Base-by-base conservation (phyloP, 768 basidiomycete genomes). In the Russula dissimulans region DNA sequence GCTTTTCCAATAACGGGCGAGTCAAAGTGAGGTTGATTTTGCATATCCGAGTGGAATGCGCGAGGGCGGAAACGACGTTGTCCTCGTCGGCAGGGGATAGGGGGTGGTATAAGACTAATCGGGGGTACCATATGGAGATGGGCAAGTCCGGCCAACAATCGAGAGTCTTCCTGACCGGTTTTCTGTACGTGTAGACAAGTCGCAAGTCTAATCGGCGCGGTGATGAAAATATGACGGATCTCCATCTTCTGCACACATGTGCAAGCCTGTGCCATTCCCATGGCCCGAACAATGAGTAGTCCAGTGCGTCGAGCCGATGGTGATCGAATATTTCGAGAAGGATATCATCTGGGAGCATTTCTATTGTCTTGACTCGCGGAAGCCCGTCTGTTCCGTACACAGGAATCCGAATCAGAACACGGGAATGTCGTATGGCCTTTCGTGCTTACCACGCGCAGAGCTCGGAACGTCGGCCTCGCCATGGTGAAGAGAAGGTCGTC, bases 251-350 rank as follows among this genome's bases (percentile, higher is more conserved):
- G 41, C 56, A 62, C 5, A 62, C 61, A 46, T 62, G 61, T 6
- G 56, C 51, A 4, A 62, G 55, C 14, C 61, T 43, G 34, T 62
- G 61, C 61, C 61, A 62, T 54, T 57, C 45, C 61, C 61, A 62
- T 53, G 60, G 49, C 0, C 4, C 60, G 9, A 46, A 51, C n/a
- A 50, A 29, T 14, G 56, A 42, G 45, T 52, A 53, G 32, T 57
- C 51, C 14, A 29, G 18, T 1, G 61, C 50, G 2, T 32, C 45
- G 46, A 48, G 51, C 5, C 56, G 32, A n/a, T 57, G 46, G 17
- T 52, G 44, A 17, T 57, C 56, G 61, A 62, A 62, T 47, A 62
- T 49, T 12, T 62, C 61, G 3, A 62, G 22, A 38, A 62, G 56
- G 41, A 62, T 12, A 14, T 62, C 61, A 11, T 62, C 51, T 12